Conservation (phyloP, 768 basidiomycete genomes). For the Boletus eberwhitei region DNA sequence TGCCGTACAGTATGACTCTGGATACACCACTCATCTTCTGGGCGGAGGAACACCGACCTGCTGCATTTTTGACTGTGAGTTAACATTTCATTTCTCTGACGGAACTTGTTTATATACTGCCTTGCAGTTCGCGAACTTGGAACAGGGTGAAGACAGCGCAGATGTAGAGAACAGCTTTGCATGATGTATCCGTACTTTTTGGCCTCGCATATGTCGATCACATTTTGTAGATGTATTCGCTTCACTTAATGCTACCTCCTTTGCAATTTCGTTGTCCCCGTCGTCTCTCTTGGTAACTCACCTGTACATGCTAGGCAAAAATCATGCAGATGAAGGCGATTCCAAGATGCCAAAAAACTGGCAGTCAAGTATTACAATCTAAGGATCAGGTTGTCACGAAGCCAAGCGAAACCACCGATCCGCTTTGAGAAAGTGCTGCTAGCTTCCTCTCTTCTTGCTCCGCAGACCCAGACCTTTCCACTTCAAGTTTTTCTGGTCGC, state of each 20-base stretch:
- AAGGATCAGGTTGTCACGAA: slow-evolving; percentile 46
- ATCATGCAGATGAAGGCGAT: not conserved
- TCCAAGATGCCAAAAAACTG: slow-evolving; percentile 18
- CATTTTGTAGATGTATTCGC: slow-evolving; percentile 18
- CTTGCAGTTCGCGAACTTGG: slow-evolving; percentile 80
- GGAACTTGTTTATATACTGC: not conserved
- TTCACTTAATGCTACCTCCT: slow-evolving; percentile 2
- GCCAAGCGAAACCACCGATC: slow-evolving; percentile 53
- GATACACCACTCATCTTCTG: slow-evolving; percentile 96
- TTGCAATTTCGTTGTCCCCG: not conserved
- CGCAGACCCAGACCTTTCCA: slow-evolving; percentile 6
- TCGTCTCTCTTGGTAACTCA: not conserved
- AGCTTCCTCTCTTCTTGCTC: slow-evolving; percentile 10
- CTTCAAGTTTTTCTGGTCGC: slow-evolving; percentile 11
- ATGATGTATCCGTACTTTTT: slow-evolving; percentile 38
- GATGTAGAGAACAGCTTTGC: slow-evolving; percentile 96
- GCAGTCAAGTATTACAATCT: slow-evolving; percentile 6
- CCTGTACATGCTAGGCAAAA: not conserved
- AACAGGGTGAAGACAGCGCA: slow-evolving; percentile 88
- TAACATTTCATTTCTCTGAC: not conserved
- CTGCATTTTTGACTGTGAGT: slow-evolving; percentile 88
- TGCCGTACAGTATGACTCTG: slow-evolving; percentile 79
- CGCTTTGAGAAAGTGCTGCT: slow-evolving; percentile 44
- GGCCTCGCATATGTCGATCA: not conserved
- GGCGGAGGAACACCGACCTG: slow-evolving; percentile 93